Percentiles rank a stretch among this genome's conserved stretches.
Conservation (phyloP, 1,284 basidiomycete genomes). For the Erythrobasidium hasegawianum region DNA sequence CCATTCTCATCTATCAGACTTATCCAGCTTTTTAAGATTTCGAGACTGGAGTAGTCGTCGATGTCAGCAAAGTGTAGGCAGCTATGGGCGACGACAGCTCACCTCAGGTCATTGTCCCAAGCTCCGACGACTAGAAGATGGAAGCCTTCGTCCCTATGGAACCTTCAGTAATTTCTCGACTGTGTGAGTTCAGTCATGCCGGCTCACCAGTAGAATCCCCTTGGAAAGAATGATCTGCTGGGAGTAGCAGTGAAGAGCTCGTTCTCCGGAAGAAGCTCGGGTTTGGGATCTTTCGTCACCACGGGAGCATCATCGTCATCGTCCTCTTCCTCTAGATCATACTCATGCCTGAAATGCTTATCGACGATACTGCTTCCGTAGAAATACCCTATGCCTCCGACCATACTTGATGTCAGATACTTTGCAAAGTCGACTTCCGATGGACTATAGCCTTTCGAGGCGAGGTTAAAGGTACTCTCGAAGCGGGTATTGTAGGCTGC, state of each 20-base stretch:
- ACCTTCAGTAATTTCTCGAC: not conserved
- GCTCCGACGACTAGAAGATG: constrained; percentile 83
- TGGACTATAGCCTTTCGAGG: constrained; percentile 54
- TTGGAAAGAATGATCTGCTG: constrained; percentile 88
- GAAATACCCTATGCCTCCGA: constrained; percentile 91
- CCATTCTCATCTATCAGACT: constrained; percentile 84
- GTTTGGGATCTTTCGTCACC: constrained; percentile 50
- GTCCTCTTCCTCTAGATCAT: constrained; percentile 73
- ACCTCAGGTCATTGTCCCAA: constrained; percentile 89
- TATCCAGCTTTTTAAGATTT: constrained; percentile 86
- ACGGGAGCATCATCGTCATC: constrained; percentile 42
- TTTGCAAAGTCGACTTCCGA: constrained; percentile 67
- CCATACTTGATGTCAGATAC: constrained; percentile 78
- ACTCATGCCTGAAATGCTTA: constrained; percentile 74
- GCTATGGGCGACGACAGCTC: too few species aligned
- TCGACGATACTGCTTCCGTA: constrained; percentile 87
- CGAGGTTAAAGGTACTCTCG: constrained; percentile 63
- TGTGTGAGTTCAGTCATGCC: constrained; percentile 2
- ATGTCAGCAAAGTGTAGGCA: too few species aligned
- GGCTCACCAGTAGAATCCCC: constrained; percentile 86
- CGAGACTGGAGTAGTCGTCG: constrained; percentile 63
- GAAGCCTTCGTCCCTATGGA: constrained; percentile 84
- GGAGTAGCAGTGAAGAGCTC: constrained; percentile 84
- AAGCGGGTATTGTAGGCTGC: constrained; percentile 66
- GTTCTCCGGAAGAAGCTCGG: constrained; percentile 66